These are phyloP conservation scores for Xylaria arbuscula DNA, from an alignment of 2,329 filamentous ascomycete species.

Conservation along the genomic window DNA sequence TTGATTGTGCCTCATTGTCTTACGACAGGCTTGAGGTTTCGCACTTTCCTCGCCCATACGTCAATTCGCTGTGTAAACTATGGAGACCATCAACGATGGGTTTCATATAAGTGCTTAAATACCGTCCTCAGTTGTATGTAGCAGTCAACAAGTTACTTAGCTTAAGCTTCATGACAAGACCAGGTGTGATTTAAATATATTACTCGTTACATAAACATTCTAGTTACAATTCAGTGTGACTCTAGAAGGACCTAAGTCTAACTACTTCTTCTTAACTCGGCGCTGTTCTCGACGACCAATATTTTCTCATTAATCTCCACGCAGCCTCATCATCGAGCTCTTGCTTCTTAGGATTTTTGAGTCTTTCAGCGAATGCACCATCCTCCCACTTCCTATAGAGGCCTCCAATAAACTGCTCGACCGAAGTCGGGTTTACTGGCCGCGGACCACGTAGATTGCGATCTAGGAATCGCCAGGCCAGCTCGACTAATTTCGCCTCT, in stretches of 20 bases:
- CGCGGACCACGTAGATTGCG: conserved; percentile 41
- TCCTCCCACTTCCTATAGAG: conserved; percentile 36
- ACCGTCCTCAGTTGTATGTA: too few species aligned
- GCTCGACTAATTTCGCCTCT: conserved; percentile 43
- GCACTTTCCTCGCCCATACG: too few species aligned
- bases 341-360: conserved; percentile 38
- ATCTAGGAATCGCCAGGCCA: conserved; percentile 48
- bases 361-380: conserved; percentile 37
- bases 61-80: too few species aligned
- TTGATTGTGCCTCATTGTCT: too few species aligned
- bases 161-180: too few species aligned
- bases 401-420: conserved; percentile 40
- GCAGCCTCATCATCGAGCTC: conserved; percentile 40
- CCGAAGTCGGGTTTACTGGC: conserved; percentile 30
- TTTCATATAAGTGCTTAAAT: too few species aligned
- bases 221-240: neutral
- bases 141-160: too few species aligned
- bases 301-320: conserved; percentile 39
- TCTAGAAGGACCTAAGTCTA: neutral
- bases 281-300: conserved; percentile 41
- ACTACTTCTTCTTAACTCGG: conserved; percentile 5
- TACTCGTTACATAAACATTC: too few species aligned
- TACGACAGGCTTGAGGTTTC: too few species aligned
- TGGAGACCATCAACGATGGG: too few species aligned
- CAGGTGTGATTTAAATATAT: too few species aligned